Base-by-base conservation (phyloP, 495 filamentous ascomycete genomes). In the Polyplosphaeria fusca region DNA sequence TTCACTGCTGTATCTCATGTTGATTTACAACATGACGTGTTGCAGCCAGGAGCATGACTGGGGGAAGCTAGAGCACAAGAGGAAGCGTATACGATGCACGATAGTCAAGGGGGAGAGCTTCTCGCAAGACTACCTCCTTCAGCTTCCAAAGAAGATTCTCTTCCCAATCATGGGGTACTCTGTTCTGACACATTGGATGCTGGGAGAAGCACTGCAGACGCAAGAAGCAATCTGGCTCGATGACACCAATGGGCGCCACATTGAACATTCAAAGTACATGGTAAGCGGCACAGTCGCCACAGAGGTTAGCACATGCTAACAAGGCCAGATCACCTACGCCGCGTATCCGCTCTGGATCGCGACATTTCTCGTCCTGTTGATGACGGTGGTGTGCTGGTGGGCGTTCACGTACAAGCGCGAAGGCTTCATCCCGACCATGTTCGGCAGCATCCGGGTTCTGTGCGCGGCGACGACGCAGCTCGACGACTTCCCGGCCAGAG, bases 381-480 rank as follows among this genome's bases (percentile, higher is more conserved):
- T 64, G 60, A 64, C 55, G 1, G 49, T 28, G 4, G 30, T 47
- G 4, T 64, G 60, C 20, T 64, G 60, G 60, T 59, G 55, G 60
- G 55, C 55, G 2, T 64, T 50, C 26, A 59, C 60, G n/a, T 64
- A 64, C 39, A 54, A 49, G 7, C 42, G 60, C 9, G 60, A 64
- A 37, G 60, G 60, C 26, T 64, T 58, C 45, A 58, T 64, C 22
- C 60, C 60, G 5, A 52, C 56, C 30, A 64, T 64, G 60, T 58
- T 64, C 28, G 55, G 60, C 14, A 58, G 53, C 19, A 53, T 64
- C 5, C 12, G 55, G 26, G 38, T 50, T 3, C 46, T 58, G 19
- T 64, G 55, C 40, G 48, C 60, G 3, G 55, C 60, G 7, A 64
- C 60, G 9, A 50, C 37, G 1, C 28, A 53, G 27, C 40, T 64